Base-by-base conservation (phyloP, 345 rosid species). In the Populus deltoides region DNA sequence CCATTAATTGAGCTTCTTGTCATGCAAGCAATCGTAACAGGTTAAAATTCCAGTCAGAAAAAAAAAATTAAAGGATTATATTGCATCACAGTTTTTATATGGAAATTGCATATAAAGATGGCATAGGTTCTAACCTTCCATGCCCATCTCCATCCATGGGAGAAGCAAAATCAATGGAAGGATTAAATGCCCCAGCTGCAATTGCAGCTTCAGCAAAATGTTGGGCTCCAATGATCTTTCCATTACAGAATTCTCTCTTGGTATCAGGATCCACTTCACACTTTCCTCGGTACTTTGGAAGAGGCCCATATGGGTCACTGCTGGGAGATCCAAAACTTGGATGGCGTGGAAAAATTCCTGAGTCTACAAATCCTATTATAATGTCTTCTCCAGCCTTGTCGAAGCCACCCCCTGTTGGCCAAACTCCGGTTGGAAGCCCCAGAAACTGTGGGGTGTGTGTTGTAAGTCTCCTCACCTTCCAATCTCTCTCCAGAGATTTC, bases 111-210 rank as follows among this genome's bases (percentile, higher is more conserved):
- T 70, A 41, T 33, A 36, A 63, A 71, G 76, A 55, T 61, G 9
- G 20, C 9, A 31, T 27, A 49, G 61, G 51, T 41, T 74, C 90
- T 69, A 74, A 93, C 98, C 99, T 96, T 88, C 98, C 98, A 86
- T 96, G 98, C 76, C 99, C 99, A 89, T 96, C 99, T 33, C 97
- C 98, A 91, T 96, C 99, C 94, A 96, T 59, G 53, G 99, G 98
- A 73, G 98, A 96, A 86, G 94, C 97, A 87, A 77, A 93, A 88
- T 96, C 98, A 68, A 91, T 75, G 45, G 87, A 83, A 59, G 98
- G 97, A 86, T 93, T 93, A 82, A 96, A 93, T 47, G 90, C 87
- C 71, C 97, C 92, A 85, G 98, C 94, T 65, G 97, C 99, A 83
- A 80, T 92, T 67, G 99, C 99, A 16, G 98, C 99, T 87, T 88